Evolutionary conservation across 2,329 filamentous ascomycete species (phyloP), one percentile per base, ranked within the genome.

Genomic region (Tolypocladium capitatum): DNA sequence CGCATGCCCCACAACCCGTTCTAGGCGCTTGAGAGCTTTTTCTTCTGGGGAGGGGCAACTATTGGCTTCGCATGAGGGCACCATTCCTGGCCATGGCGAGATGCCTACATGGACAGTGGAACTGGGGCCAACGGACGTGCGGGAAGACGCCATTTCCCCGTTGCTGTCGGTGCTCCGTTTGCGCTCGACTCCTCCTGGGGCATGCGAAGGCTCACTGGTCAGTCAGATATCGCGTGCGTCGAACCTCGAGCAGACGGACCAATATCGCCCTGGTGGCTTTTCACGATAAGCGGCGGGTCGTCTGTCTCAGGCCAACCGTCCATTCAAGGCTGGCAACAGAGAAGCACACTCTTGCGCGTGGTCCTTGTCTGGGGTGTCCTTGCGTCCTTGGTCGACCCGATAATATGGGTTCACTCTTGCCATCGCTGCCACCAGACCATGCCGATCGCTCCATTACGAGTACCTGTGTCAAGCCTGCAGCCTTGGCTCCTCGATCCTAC

Each of bases 291-390:
- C 14, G 28, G 38, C 38, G 28, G 24, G 24, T 11, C 38, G n/a
- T 28, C 18, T 41, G 38, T 41, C 21, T 41, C 38, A 28, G 21
- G 8, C 20, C 24, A 27, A n/a, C n/a, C 9, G 14, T 27, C 36
- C 36, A 40, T 21, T 27, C 13, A 27, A 27, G n/a, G 21, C 14
- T 27, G 36, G 36, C 14, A 20, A 24, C 10, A 27, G 18, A 18
- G 31, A 24, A 43, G 18, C 38, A 5, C 13, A 24, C 30, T n/a
- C 32, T 20, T 47, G 51, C 49, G 50, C 53, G 45, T 53, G 14
- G 21, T n/a, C 2, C 8, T n/a, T n/a, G n/a, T n/a, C n/a, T n/a
- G n/a, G n/a, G n/a, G n/a, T n/a, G n/a, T n/a, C n/a, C n/a, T n/a
- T n/a, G n/a, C n/a, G n/a, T n/a, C n/a, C n/a, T n/a, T 21, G 9